Conservation (phyloP, 345 rosid genomes). For the Bruguiera sexangula region DNA sequence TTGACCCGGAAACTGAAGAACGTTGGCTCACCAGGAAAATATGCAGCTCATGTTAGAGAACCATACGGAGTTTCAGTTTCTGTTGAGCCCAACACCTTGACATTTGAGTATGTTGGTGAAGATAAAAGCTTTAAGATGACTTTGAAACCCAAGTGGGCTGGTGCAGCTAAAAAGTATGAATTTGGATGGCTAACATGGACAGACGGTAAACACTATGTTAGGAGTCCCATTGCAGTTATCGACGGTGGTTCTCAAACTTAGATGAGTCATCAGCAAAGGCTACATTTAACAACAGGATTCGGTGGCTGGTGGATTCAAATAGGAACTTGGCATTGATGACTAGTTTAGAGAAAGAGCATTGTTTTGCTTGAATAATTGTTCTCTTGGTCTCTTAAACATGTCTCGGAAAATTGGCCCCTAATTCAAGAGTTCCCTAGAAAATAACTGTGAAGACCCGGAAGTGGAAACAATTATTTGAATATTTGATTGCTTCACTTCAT, state of each 20-base stretch:
- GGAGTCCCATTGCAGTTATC: constrained; percentile 61
- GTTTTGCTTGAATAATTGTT: no score
- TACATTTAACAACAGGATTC: no score
- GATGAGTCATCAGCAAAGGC: no score
- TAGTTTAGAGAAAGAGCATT: no score
- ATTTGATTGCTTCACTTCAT: no score
- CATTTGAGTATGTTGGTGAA: constrained; percentile 49
- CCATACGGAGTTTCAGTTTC: constrained; percentile 47
- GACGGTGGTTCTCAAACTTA: background rate
- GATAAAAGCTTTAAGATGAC: constrained; percentile 55
- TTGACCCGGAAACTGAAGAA: constrained; percentile 56
- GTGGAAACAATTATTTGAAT: no score
- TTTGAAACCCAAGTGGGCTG: constrained; percentile 29
- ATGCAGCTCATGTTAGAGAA: constrained; percentile 34
- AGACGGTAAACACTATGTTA: constrained; percentile 65
- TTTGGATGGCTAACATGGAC: constrained; percentile 73
- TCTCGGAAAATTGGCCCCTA: no score
- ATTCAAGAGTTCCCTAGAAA: no score
- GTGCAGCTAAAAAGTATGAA: constrained; percentile 34
- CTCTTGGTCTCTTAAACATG: no score
- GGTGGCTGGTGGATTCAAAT: no score
- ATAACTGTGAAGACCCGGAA: no score
- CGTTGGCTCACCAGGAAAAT: constrained; percentile 60
- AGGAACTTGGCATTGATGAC: no score
- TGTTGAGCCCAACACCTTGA: constrained; percentile 49